Conservation (phyloP, 768 basidiomycete genomes). For the Antrodiella citrinella region DNA sequence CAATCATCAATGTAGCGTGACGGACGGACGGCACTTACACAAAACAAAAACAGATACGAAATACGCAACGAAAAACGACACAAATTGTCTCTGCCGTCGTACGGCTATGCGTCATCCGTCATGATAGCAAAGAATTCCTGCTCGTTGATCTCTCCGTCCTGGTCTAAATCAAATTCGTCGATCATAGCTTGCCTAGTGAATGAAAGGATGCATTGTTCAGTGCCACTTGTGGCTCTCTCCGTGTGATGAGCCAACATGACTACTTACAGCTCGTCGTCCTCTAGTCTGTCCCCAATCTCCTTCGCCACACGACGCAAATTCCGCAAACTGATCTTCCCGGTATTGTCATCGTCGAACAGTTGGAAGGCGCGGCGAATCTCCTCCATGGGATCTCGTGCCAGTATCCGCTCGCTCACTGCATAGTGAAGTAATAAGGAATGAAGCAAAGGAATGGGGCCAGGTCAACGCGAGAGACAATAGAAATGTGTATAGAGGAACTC, state of each 20-base stretch:
- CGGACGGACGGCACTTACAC: neutral
- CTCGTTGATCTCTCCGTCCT: constrained; percentile 95
- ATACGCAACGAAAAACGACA: neutral
- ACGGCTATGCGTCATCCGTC: constrained; percentile 83
- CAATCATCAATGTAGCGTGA: neutral
- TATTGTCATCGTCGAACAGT: constrained; percentile 93
- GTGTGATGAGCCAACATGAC: too few species aligned
- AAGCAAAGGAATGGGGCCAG: neutral
- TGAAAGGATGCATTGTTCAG: too few species aligned
- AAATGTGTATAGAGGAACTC: constrained; percentile 22
- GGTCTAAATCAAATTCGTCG: constrained; percentile 98
- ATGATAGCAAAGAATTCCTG: constrained; percentile 96
- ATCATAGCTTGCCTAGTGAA: constrained; percentile 93
- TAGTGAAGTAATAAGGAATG: neutral
- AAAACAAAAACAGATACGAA: neutral
- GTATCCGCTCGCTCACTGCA: constrained; percentile 88
- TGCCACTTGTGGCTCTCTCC: too few species aligned
- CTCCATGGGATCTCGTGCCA: constrained; percentile 91
- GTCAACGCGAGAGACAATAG: neutral
- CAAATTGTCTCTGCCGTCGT: neutral
- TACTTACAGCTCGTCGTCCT: constrained; percentile 93
- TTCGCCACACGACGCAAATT: constrained; percentile 92
- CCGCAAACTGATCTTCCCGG: constrained; percentile 86
- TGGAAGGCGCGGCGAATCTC: constrained; percentile 95
- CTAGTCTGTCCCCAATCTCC: constrained; percentile 90